Evolutionary conservation across 352 stramenopile species (phyloP).

Genomic region (Blastocystis sp.): DNA sequence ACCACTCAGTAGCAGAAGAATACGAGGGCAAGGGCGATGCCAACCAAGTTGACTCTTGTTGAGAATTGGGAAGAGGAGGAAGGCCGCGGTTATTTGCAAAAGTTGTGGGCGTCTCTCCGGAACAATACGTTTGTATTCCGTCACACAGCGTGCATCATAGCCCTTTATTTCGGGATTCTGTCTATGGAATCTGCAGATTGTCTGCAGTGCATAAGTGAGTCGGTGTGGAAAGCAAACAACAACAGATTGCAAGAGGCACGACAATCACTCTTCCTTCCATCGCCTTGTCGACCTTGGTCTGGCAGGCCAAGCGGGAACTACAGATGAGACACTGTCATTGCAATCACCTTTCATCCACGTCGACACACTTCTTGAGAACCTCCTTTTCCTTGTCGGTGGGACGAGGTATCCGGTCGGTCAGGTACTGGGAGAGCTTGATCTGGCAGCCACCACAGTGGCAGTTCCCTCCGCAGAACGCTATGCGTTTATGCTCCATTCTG

Average conservation of each 20-base stretch:
- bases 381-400: conserved; percentile 34
- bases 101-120: background rate
- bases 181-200: too few species aligned
- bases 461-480: conserved; percentile 65
- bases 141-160: background rate
- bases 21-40: background rate
- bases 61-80: background rate
- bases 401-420: conserved; percentile 34
- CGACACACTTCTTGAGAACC: conserved; percentile 59
- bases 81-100: background rate
- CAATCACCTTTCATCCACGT: conserved; percentile 60
- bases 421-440: conserved; percentile 44
- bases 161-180: too few species aligned
- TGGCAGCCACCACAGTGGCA: conserved; percentile 57
- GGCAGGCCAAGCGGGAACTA: conserved; percentile 50
- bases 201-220: too few species aligned
- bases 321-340: background rate
- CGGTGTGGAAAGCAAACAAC: background rate
- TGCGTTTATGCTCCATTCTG: background rate
- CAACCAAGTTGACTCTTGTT: background rate
- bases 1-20: background rate
- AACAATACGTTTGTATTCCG: background rate
- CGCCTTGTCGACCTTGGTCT: conserved; percentile 43
- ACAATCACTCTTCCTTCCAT: conserved; percentile 64
- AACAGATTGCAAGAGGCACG: conserved; percentile 55